Percentiles rank a stretch among this genome's conserved stretches.
Conservation (phyloP, 768 basidiomycete species). For the Amanita jacksonii region DNA sequence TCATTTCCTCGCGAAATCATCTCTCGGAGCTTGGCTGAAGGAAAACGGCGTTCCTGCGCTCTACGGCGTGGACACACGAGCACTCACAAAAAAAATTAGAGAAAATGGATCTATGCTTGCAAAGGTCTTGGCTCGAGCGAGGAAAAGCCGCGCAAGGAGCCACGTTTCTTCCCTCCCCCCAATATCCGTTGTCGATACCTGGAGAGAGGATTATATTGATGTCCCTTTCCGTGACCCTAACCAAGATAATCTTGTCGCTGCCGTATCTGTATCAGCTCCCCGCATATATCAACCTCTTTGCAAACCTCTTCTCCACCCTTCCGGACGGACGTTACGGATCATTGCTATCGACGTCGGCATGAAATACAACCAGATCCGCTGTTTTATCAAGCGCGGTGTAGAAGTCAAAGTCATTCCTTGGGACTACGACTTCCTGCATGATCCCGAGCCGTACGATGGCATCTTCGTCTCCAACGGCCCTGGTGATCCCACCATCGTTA, state of each 20-base stretch:
- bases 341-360: constrained; percentile 97
- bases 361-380: constrained; percentile 99
- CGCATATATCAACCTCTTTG: constrained; percentile 56
- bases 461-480: constrained; percentile 97
- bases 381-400: constrained; percentile 86
- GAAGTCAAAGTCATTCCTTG: constrained; percentile 97
- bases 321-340: constrained; percentile 73
- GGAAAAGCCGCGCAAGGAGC: constrained; percentile 31
- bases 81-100: constrained; percentile 91
- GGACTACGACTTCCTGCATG: constrained; percentile 85
- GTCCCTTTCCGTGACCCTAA: constrained; percentile 87
- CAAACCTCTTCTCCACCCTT: constrained; percentile 57
- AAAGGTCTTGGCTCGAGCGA: constrained; percentile 61
- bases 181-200: constrained; percentile 41
- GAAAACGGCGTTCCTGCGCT: constrained; percentile 92
- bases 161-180: constrained; percentile 32
- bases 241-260: constrained; percentile 79
- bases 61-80: constrained; percentile 93
- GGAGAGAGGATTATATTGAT: constrained; percentile 80
- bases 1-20: constrained; percentile 87
- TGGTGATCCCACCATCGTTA: constrained; percentile 86
- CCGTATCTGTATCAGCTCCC: constrained; percentile 68
- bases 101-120: constrained; percentile 93
- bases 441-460: constrained; percentile 81
- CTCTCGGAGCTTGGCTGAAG: constrained; percentile 86